Evolutionary conservation across 176 grass and related monocot genomes (phyloP).

Genomic region (Oropetium thomaeum): DNA sequence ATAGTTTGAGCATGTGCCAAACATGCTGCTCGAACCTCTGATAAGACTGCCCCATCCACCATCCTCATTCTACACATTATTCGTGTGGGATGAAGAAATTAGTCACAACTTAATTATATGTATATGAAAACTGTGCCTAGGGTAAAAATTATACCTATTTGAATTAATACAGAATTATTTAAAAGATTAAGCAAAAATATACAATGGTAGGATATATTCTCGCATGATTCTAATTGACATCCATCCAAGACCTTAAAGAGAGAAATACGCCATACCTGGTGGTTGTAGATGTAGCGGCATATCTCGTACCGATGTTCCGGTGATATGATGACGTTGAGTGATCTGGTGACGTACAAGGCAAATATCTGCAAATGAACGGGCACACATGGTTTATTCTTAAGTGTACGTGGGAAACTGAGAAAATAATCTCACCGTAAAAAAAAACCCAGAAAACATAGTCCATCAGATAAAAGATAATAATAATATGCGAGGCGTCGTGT

Average conservation of each 20-base stretch:
- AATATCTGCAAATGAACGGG: conserved; percentile 29
- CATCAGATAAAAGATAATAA: background rate
- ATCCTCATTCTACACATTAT: conserved; percentile 28
- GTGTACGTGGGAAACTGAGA: background rate
- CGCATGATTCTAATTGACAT: background rate
- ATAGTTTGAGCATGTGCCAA: conserved; percentile 38
- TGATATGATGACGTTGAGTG: conserved; percentile 5
- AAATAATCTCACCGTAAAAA: no score
- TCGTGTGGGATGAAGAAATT: background rate
- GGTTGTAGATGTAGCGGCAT: conserved; percentile 39
- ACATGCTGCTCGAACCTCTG: conserved; percentile 24
- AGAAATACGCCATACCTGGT: conserved; percentile 25
- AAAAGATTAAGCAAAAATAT: background rate
- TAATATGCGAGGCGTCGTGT: background rate
- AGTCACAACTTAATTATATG: background rate
- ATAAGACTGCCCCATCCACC: conserved; percentile 27
- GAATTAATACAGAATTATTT: background rate
- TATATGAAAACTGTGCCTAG: background rate
- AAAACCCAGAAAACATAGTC: background rate
- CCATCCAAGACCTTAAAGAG: background rate
- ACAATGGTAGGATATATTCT: background rate
- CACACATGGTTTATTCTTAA: background rate
- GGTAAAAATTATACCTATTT: background rate
- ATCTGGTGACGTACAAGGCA: conserved; percentile 28
- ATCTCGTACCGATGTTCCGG: conserved; percentile 32